Percentiles rank a stretch among this genome's conserved stretches.
Conservation (phyloP, 1,284 basidiomycete species). For the Schizopora paradoxa region DNA sequence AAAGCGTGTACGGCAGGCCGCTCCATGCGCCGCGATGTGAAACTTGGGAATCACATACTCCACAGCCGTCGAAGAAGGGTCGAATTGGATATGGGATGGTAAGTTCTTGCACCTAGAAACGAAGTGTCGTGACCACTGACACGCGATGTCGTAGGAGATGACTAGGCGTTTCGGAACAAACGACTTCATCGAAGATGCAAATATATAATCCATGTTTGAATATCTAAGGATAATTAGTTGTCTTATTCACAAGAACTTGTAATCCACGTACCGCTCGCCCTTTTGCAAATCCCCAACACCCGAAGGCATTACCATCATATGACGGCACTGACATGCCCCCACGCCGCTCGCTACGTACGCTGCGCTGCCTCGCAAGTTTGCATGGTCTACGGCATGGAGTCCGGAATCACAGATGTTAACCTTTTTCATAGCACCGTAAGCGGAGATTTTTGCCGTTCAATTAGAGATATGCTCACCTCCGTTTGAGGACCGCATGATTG, state of each 20-base stretch:
- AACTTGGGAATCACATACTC: conserved; percentile 21
- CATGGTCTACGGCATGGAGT: conserved; percentile 13
- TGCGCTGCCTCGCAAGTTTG: conserved; percentile 10
- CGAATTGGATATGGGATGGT: conserved; percentile 8
- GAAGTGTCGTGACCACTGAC: conserved; percentile 21
- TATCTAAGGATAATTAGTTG: conserved; percentile 17
- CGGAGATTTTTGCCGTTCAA: too few relatives aligned
- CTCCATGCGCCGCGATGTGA: conserved; percentile 20
- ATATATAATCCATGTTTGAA: conserved; percentile 24
- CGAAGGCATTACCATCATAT: conserved; percentile 13
- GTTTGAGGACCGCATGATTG: background rate
- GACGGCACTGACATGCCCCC: conserved; percentile 17
- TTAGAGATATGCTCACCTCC: background rate
- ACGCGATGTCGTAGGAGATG: conserved; percentile 23
- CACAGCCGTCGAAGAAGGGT: conserved; percentile 4
- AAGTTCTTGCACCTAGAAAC: conserved; percentile 10
- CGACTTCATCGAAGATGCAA: conserved; percentile 14
- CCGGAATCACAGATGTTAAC: conserved; percentile 1
- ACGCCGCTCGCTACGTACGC: conserved; percentile 15
- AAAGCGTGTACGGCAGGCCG: conserved; percentile 16
- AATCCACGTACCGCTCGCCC: conserved; percentile 18
- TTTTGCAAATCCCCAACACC: conserved; percentile 21
- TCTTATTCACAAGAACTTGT: background rate
- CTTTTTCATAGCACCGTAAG: too few relatives aligned
- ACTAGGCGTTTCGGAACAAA: background rate